phyloP scores from a whole-genome alignment of 2,329 filamentous ascomycete species.

The Ilyonectria mors-panacis region DNA sequence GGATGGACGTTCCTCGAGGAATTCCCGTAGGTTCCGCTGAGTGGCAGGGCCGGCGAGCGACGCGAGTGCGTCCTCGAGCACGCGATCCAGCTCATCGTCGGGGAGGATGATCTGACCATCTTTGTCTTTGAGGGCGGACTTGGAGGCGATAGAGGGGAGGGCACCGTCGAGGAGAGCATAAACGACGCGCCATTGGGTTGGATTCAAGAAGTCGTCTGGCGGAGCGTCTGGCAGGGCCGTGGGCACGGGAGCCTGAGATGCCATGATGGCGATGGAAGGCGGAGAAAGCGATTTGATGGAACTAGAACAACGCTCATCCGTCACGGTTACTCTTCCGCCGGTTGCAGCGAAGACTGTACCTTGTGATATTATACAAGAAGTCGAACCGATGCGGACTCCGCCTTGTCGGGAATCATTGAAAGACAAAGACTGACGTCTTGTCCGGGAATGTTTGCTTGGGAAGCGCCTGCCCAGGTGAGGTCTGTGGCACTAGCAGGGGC shows the following conservation, averaged over 20 bases:
- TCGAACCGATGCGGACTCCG: background rate
- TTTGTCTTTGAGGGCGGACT: conserved; percentile 56
- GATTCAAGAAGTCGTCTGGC: conserved; percentile 57
- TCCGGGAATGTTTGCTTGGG: conserved; percentile 10
- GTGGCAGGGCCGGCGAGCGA: conserved; percentile 57
- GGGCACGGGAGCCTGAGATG: conserved; percentile 40
- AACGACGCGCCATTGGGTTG: conserved; percentile 68
- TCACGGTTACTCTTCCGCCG: background rate
- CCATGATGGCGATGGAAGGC: conserved; percentile 23
- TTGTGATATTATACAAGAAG: conserved; percentile 5
- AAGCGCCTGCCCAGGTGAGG: conserved; percentile 5
- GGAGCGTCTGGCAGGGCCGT: conserved; percentile 49
- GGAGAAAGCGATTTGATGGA: background rate
- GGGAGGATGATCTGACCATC: conserved; percentile 62
- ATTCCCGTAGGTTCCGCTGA: conserved; percentile 63
- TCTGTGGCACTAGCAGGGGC: conserved; percentile 20
- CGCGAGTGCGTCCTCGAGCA: conserved; percentile 57
- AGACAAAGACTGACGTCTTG: background rate
- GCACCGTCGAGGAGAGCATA: conserved; percentile 70
- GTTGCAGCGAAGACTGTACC: background rate
- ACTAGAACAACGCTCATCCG: background rate
- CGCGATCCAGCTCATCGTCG: conserved; percentile 64
- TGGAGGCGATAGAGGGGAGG: conserved; percentile 70
- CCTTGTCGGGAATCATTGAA: background rate
- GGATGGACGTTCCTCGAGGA: conserved; percentile 67